phyloP scores from a whole-genome alignment of 208 protist species.

The Wallacemonas sp. region DNA sequence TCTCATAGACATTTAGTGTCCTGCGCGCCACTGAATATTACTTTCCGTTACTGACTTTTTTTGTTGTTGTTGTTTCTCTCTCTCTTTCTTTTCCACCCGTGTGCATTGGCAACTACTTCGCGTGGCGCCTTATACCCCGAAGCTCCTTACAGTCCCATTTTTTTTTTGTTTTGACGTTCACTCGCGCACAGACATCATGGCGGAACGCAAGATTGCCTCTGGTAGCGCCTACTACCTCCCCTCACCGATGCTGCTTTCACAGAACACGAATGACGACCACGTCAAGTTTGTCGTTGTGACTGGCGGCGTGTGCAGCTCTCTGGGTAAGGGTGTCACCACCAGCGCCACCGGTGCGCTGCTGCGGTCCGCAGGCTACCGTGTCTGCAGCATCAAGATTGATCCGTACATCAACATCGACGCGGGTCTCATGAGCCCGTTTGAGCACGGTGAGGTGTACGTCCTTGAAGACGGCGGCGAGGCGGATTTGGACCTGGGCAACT shows the following conservation, averaged over 20 bases:
- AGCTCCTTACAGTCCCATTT: too few relatives aligned
- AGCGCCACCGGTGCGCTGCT: conserved; percentile 85
- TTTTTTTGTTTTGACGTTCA: too few relatives aligned
- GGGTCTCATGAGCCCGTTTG: conserved; percentile 94
- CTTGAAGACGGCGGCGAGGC: conserved; percentile 98
- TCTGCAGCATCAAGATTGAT: conserved; percentile 99
- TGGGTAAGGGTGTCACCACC: conserved; percentile 97
- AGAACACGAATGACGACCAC: conserved; percentile 29
- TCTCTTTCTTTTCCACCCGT: too few relatives aligned
- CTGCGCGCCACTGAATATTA: too few relatives aligned
- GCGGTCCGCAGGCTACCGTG: conserved; percentile 85
- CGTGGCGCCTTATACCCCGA: too few relatives aligned
- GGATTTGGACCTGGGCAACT: conserved; percentile 99
- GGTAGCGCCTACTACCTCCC: conserved; percentile 80
- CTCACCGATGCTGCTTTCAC: conserved; percentile 64
- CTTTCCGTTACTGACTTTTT: too few relatives aligned
- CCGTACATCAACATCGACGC: conserved; percentile 99
- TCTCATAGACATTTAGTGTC: background rate
- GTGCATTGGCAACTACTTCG: too few relatives aligned
- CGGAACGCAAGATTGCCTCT: conserved; percentile 45
- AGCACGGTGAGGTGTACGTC: conserved; percentile 99
- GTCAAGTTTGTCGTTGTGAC: conserved; percentile 97
- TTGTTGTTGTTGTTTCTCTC: too few relatives aligned
- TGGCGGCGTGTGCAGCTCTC: conserved; percentile 98
- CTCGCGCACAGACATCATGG: too few relatives aligned